phyloP scores from a whole-genome alignment of 148 eudicot genomes.

The Rhododendron henanense region DNA sequence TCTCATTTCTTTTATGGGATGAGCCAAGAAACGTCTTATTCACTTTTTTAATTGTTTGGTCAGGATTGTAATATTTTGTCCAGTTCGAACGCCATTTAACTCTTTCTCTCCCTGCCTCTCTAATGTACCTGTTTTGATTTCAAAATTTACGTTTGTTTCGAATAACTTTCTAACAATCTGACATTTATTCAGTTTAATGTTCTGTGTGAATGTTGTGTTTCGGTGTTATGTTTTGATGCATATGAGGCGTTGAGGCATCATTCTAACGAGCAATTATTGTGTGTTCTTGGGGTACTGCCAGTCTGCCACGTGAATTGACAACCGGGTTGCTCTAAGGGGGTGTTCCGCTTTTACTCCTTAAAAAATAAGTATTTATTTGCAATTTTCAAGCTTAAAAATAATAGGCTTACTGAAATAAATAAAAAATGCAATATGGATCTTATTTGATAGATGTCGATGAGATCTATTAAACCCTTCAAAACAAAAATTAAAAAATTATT shows the following conservation, averaged over 20 bases:
- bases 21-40: neutral
- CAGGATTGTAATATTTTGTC: neutral
- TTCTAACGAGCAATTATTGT: neutral
- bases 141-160: neutral
- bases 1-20: neutral
- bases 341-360: too few relatives aligned
- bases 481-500: too few relatives aligned
- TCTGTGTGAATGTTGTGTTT: neutral
- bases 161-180: neutral
- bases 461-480: too few relatives aligned
- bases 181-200: too few relatives aligned
- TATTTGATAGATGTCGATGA: too few relatives aligned
- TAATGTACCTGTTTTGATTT: too few relatives aligned
- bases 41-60: neutral
- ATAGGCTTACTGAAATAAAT: too few relatives aligned
- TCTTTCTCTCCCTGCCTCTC: neutral
- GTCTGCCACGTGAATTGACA: neutral
- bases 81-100: neutral
- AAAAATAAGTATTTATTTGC: too few relatives aligned
- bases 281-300: neutral
- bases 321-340: neutral
- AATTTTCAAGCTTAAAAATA: too few relatives aligned
- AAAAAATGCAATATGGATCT: too few relatives aligned
- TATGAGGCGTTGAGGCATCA: neutral
- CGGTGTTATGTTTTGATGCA: neutral